These are phyloP conservation scores for Boletus vermiculosoides DNA, from an alignment of 768 basidiomycete genomes.

Conservation along the genomic window DNA sequence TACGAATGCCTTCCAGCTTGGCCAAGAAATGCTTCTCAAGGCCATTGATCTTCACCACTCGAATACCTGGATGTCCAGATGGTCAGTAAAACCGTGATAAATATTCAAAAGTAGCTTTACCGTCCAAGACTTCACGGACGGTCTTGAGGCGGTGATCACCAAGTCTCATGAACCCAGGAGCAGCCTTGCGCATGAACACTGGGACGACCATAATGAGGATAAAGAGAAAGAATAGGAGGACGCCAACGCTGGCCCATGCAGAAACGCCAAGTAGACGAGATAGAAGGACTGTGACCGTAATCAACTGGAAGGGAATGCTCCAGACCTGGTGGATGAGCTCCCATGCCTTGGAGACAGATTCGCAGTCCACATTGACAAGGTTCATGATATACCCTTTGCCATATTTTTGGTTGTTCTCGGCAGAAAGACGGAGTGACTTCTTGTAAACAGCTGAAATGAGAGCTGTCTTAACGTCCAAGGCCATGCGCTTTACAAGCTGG, in stretches of 20 bases:
- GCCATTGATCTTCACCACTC: conserved; percentile 29
- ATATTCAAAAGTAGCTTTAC: conserved; percentile 4
- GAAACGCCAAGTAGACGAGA: conserved; percentile 30
- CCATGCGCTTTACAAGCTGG: conserved; percentile 30
- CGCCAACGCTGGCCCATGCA: conserved; percentile 31
- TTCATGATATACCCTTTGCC: conserved; percentile 31
- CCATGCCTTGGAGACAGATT: conserved; percentile 31
- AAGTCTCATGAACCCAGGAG: conserved; percentile 27
- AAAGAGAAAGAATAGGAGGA: conserved; percentile 24
- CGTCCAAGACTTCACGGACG: conserved; percentile 30
- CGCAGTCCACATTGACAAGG: conserved; percentile 31
- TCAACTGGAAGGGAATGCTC: conserved; percentile 30
- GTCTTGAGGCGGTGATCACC: conserved; percentile 30
- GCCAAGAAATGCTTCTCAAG: conserved; percentile 25
- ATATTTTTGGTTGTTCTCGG: conserved; percentile 26
- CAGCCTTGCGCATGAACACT: conserved; percentile 32
- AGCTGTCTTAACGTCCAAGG: conserved; percentile 30
- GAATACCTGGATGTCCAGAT: conserved; percentile 17
- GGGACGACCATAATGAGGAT: conserved; percentile 32
- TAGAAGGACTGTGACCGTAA: conserved; percentile 20
- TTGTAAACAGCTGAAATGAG: conserved; percentile 32
- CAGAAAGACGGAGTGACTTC: conserved; percentile 29
- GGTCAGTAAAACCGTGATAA: neutral
- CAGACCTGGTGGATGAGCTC: conserved; percentile 27
- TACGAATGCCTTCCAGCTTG: conserved; percentile 24